These are phyloP conservation scores for Rhizoclosmatium globosum DNA, from an alignment of 192 early-diverging fungal genomes.

Conservation along the genomic window DNA sequence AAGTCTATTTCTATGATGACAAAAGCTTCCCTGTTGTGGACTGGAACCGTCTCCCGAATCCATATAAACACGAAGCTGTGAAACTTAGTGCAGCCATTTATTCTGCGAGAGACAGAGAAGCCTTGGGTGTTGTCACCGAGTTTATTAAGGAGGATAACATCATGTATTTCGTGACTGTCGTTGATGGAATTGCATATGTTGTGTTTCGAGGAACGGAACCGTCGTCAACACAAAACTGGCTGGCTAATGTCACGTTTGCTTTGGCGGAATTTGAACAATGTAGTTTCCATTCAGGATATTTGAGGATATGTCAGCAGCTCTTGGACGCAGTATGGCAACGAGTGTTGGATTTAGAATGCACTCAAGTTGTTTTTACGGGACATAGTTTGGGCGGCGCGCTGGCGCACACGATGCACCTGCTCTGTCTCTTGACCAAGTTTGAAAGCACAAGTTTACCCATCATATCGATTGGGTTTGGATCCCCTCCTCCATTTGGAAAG, in stretches of 20 bases:
- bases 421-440: slow-evolving; percentile 15
- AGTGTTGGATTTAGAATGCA: slow-evolving; percentile 3
- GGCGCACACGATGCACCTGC: slow-evolving; percentile 23
- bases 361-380: slow-evolving; percentile 17
- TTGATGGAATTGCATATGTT: slow-evolving; percentile 9
- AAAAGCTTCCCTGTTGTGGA: not conserved
- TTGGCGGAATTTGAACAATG: not conserved
- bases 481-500: slow-evolving; percentile 23
- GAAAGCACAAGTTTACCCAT: not conserved
- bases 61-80: not conserved
- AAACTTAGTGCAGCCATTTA: slow-evolving; percentile 9
- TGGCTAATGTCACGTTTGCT: slow-evolving; percentile 1
- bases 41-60: not conserved
- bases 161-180: not conserved
- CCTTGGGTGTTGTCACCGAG: not conserved
- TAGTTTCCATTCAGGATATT: slow-evolving; percentile 20
- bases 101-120: not conserved
- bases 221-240: slow-evolving; percentile 2
- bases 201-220: slow-evolving; percentile 30
- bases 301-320: slow-evolving; percentile 20
- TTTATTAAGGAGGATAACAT: slow-evolving; percentile 3
- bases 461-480: slow-evolving; percentile 24
- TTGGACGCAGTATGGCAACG: slow-evolving; percentile 3
- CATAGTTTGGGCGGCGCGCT: slow-evolving; percentile 28
- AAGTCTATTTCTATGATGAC: slow-evolving; percentile 21